A percentile compares a stretch with the other conserved stretches of the same genome.
Conservation (phyloP, 148 eudicot species). For the Rhododendron vialii region DNA sequence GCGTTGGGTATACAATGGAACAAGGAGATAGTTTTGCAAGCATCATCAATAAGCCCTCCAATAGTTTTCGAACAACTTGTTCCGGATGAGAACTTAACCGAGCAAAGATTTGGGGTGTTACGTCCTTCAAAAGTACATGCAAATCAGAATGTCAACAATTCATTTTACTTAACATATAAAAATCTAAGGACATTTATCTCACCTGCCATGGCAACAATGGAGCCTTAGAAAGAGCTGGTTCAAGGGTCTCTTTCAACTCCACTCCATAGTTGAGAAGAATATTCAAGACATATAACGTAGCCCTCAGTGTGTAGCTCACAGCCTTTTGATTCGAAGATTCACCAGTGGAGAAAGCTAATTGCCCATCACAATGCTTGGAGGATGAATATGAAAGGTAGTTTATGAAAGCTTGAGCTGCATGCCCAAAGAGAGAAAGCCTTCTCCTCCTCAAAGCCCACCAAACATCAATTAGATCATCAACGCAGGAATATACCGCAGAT, state of each 20-base stretch:
- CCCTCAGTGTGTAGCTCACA: constrained; percentile 66
- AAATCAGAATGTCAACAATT: constrained; percentile 25
- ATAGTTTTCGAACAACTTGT: constrained; percentile 61
- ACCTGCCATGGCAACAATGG: constrained; percentile 99
- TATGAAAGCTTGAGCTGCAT: constrained; percentile 78
- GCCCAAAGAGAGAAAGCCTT: constrained; percentile 90
- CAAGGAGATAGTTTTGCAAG: constrained; percentile 86
- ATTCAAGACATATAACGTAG: constrained; percentile 74
- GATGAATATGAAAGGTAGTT: constrained; percentile 74
- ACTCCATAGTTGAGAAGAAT: constrained; percentile 90
- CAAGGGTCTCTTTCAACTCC: constrained; percentile 82
- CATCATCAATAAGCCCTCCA: constrained; percentile 84
- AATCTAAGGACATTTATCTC: constrained; percentile 9
- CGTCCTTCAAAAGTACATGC: constrained; percentile 52
- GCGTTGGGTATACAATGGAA: constrained; percentile 92
- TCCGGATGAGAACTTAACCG: constrained; percentile 95
- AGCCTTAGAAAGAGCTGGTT: constrained; percentile 68
- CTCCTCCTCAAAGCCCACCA: constrained; percentile 94
- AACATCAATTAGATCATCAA: constrained; percentile 57
- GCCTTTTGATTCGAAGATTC: constrained; percentile 40
- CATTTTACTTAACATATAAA: neutral
- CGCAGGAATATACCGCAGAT: constrained; percentile 27
- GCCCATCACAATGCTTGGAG: constrained; percentile 38
- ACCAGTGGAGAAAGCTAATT: constrained; percentile 30
- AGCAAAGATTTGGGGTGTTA: constrained; percentile 90